Evolutionary conservation across 257 asterid genomes (phyloP), one percentile per base, ranked within the genome.

Genomic region (Anisodus tanguticus): DNA sequence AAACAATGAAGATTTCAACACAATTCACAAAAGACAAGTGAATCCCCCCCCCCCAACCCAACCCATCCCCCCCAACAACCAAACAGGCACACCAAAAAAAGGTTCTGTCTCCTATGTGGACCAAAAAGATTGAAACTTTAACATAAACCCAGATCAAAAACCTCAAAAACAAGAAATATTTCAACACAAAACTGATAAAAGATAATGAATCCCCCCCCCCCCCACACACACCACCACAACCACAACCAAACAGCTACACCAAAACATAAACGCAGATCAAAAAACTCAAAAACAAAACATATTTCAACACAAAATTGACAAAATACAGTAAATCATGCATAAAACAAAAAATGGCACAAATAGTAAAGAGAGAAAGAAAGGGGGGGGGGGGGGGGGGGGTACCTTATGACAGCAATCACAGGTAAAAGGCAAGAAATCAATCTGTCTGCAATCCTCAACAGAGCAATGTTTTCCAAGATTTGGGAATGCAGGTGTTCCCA

Each of bases 401-500:
- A 94, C 99, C 98, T 82, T 85, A 67, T 90, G 85, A 91, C 99
- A 93, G 82, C 94, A 94, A 91, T 94, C 99, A 91, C 98, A 94
- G 86, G 98, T 94, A 87, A 94, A 94, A 45, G 99, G 99, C 90
- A 95, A 85, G 91, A 95, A 95, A 90, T 95, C 98, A 80, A 94
- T 91, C 88, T 86, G 98, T 84, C 93, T 92, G 87, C 99, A 95
- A 91, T 94, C 97, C 26, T 87, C 92, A 83, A 91, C 94, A 91
- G 89, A 89, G 91, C 99, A 96, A 88, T 94, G 99, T 72, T 93
- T 90, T 69, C 98, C 99, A 37, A 96, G 94, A 92, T 94, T 89
- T 5, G 99, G 95, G 82, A 94, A 91, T 22, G 90, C 98, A 66
- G 98, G 99, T 39, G 99, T 97, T 76, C 99, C 99, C 99, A 97